A percentile compares a stretch with the other conserved stretches of the same genome.
Conservation (phyloP, 2,329 filamentous ascomycete species). For the Lecanicillium sp. region DNA sequence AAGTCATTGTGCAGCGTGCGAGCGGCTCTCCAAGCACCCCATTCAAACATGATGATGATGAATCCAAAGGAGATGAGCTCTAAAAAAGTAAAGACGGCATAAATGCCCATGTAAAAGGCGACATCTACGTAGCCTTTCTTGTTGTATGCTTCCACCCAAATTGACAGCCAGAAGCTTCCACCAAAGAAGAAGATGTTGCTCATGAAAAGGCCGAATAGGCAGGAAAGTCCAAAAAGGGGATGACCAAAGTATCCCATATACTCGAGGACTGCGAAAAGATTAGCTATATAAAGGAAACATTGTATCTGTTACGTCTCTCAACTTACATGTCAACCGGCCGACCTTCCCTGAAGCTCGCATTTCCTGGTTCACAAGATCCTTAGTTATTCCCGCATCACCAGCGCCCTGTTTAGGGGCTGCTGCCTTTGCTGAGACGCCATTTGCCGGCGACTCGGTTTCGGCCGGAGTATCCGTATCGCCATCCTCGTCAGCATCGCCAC, state of each 20-base stretch:
- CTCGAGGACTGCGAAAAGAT: constrained; percentile 31
- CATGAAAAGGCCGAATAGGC: constrained; percentile 30
- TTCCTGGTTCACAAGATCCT: constrained; percentile 38
- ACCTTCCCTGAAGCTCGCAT: constrained; percentile 36
- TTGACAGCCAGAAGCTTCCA: constrained; percentile 39
- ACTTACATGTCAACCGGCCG: constrained; percentile 34
- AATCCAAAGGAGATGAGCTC: constrained; percentile 34
- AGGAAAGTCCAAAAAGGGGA: constrained; percentile 30
- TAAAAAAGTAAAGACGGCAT: constrained; percentile 34
- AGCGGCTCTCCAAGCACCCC: constrained; percentile 49
- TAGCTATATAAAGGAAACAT: background rate
- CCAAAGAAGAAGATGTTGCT: constrained; percentile 33
- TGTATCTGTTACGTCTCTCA: constrained; percentile 21
- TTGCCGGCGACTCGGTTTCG: constrained; percentile 25
- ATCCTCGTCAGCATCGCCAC: constrained; percentile 26
- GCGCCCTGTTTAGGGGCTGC: too few species aligned
- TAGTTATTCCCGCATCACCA: constrained; percentile 11
- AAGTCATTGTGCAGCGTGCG: constrained; percentile 43
- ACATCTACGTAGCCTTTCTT: constrained; percentile 34
- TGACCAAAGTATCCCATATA: constrained; percentile 45
- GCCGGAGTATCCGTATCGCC: constrained; percentile 18
- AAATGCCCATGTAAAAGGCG: constrained; percentile 45
- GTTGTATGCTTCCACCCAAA: constrained; percentile 45
- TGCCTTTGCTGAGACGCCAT: constrained; percentile 19
- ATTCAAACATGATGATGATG: constrained; percentile 40